phyloP scores from a whole-genome alignment of 2,329 filamentous ascomycete species.

The Aureobasidium sp. region DNA sequence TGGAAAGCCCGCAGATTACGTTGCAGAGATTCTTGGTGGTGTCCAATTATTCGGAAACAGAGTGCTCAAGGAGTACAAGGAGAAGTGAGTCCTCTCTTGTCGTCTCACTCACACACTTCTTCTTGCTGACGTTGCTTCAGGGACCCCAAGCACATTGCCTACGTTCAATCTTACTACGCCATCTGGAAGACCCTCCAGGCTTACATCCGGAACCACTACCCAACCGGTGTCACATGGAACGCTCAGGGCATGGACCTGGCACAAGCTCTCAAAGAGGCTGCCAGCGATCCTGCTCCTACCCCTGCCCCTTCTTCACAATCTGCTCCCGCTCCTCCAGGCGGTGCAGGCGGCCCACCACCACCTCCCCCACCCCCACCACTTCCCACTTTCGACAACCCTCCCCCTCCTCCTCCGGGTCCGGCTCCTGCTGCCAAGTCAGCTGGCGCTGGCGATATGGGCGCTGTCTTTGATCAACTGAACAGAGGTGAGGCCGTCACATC shows the following conservation, averaged over 20 bases:
- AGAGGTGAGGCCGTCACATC: slow-evolving; percentile 82
- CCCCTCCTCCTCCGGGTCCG: slow-evolving; percentile 60
- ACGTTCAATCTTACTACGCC: slow-evolving; percentile 87
- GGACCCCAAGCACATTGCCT: slow-evolving; percentile 74
- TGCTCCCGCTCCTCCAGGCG: slow-evolving; percentile 45
- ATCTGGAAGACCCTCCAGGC: slow-evolving; percentile 77
- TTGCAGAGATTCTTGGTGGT: slow-evolving; percentile 73
- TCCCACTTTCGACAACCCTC: slow-evolving; percentile 35
- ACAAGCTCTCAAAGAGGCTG: slow-evolving; percentile 56
- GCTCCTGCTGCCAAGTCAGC: slow-evolving; percentile 40
- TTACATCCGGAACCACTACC: slow-evolving; percentile 79
- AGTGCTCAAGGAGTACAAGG: slow-evolving; percentile 85
- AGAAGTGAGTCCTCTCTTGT: slow-evolving; percentile 49
- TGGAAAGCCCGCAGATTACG: slow-evolving; percentile 73
- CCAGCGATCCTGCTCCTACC: slow-evolving; percentile 27
- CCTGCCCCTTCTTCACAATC: slow-evolving; percentile 28
- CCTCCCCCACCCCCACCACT: slow-evolving; percentile 62
- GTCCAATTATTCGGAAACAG: slow-evolving; percentile 94
- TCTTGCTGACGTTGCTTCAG: slow-evolving; percentile 37
- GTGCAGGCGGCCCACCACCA: slow-evolving; percentile 51
- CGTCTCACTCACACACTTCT: not conserved
- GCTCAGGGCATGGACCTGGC: slow-evolving; percentile 64
- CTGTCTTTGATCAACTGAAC: slow-evolving; percentile 89
- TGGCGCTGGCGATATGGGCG: slow-evolving; percentile 58
- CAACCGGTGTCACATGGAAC: slow-evolving; percentile 81